Evolutionary conservation across 2,329 filamentous ascomycete genomes (phyloP), one percentile per base, ranked within the genome.

Genomic region (Sarocladium brachiariae): DNA sequence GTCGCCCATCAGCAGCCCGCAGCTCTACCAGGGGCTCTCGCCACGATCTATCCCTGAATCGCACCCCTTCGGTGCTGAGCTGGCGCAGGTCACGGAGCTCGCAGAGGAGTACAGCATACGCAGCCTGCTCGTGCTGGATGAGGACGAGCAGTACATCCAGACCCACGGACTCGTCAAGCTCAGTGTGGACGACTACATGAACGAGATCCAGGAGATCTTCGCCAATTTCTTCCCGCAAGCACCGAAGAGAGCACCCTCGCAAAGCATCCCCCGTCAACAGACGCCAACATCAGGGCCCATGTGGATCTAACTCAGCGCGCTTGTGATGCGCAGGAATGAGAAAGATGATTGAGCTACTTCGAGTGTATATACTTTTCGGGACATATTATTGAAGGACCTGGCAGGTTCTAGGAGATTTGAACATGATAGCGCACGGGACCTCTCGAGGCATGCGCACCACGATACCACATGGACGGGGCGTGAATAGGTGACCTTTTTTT

Each of bases 11-110:
- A 69, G 51, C 72, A 72, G 24, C 46, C 46, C 46, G 33, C 47
- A 45, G 43, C 24, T 45, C 46, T 43, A 43, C 25, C 51, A 37
- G 25, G 46, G 34, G 14, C 23, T 51, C 39, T 25, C 37, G 27
- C 37, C 21, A 41, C 53, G 41, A 47, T 54, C 56, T 67, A 70
- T 62, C 11, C 37, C 18, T 25, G 66, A 73, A 24, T 59, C 68
- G 41, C 81, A 93, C 65, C 92, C 92, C 0, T 97, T 97, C 61
- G 89, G 89, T 50, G 84, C 86, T 48, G 93, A 99, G 68, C 74
- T 97, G 50, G 89, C 89, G 51, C 87, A 97, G 68, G 88, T 97
- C 21, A 89, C 90, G 50, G 93, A 97, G 68, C 79, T 96, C 14
- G 92, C 86, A 0, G 93, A 97, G 69, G 91, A 96, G 67, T 92